A percentile compares a stretch with the other conserved stretches of the same genome.
Evolutionary conservation across 306 rosid species (phyloP).

Genomic region (Acacia crassicarpa): DNA sequence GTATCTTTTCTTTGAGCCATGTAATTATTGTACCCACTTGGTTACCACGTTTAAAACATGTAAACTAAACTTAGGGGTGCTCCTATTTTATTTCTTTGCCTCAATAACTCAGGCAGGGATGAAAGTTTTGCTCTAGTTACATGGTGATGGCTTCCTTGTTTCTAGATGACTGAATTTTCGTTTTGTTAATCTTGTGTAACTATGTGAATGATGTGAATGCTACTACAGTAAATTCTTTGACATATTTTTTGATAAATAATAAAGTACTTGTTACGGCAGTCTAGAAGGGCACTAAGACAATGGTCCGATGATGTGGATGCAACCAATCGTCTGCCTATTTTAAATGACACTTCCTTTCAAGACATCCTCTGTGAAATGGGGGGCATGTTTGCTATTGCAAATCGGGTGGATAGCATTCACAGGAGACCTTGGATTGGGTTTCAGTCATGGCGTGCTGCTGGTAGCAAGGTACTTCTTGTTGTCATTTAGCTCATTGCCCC

Average conservation of each 20-base stretch:
- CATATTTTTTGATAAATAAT: conserved; percentile 8
- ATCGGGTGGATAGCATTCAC: conserved; percentile 79
- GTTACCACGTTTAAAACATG: neutral
- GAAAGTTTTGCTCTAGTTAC: conserved; percentile 23
- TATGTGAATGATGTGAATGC: neutral
- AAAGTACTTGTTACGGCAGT: conserved; percentile 55
- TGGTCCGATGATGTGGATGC: conserved; percentile 95
- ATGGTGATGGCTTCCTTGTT: conserved; percentile 20
- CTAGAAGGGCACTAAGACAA: conserved; percentile 69
- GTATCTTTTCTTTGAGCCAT: conserved; percentile 18
- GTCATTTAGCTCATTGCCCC: conserved; percentile 22
- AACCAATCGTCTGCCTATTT: conserved; percentile 69
- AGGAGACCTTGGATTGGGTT: conserved; percentile 98
- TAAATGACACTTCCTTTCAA: conserved; percentile 67
- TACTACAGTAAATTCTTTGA: conserved; percentile 11
- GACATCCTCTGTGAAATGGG: conserved; percentile 90
- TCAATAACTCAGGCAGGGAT: conserved; percentile 7
- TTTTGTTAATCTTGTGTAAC: conserved; percentile 11
- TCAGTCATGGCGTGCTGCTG: conserved; percentile 98
- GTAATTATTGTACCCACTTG: conserved; percentile 18
- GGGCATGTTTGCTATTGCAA: conserved; percentile 95
- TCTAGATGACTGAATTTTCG: conserved; percentile 3
- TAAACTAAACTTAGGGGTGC: conserved; percentile 23
- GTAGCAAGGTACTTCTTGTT: conserved; percentile 83
- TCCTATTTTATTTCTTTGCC: conserved; percentile 25